Base-by-base conservation (phyloP, 371 early-diverging fungal species). In the Mortierella sp. region DNA sequence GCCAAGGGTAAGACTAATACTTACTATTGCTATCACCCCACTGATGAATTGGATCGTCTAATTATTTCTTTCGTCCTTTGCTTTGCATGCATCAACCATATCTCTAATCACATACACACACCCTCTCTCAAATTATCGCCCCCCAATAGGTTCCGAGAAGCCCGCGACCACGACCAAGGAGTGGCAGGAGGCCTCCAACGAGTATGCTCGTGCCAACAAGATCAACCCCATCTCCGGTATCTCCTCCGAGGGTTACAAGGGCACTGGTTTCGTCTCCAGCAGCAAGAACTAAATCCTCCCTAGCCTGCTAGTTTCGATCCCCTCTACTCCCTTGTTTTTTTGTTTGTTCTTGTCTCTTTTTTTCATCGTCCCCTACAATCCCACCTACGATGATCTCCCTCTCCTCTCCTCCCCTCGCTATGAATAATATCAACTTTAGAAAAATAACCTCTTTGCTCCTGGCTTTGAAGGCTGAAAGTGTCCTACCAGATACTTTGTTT, bases 101-200 rank as follows among this genome's bases (percentile, higher is more conserved):
- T n/a, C n/a, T n/a, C n/a, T n/a, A n/a, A n/a, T n/a, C n/a, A 66
- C 31, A 16, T 26, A 24, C 19, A 37, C 26, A 26, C n/a, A 47
- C 26, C 39, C 37, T 52, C 31, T 37, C 64, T 11, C 67, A 43
- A 50, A 13, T 47, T 26, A 64, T 78, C 55, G 70, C 52, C 68
- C 52, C 40, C 47, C 64, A 19, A 47, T 85, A 88, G 90, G 90
- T 87, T 90, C 87, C 65, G 90, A 93, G 79, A 92, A 91, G 71
- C 93, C 95, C 67, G 85, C 79, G 47, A 96, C 98, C 71, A 85
- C 92, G 80, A 93, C 87, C 90, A 95, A 93, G 87, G 98, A 99
- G 90, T 98, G 98, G 97, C 91, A 94, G 87, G 97, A 96, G 86
- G 96, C 94, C 66, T 90, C 94, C 81, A 94, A 96, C 89, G 93